phyloP scores from a whole-genome alignment of 805 yeast genomes.

The Monosporozyma yasuniensis region DNA sequence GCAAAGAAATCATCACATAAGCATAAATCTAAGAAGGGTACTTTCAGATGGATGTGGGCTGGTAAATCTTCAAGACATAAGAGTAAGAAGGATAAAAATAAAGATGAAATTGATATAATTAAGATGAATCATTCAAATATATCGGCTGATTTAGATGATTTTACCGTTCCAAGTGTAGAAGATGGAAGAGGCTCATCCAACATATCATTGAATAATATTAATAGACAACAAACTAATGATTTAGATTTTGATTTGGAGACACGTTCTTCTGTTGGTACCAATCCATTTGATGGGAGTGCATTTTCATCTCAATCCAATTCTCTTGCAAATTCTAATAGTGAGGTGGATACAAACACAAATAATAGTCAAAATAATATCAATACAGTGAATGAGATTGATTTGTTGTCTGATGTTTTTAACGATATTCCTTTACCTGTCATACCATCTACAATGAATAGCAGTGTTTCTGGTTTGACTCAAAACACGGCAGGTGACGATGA shows the following conservation, averaged over 20 bases:
- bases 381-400: neutral
- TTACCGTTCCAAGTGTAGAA: neutral
- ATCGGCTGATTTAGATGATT: neutral
- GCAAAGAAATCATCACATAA: slow-evolving; percentile 7
- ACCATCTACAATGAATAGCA: neutral
- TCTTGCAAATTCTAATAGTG: neutral
- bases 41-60: slow-evolving; percentile 24
- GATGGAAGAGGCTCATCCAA: neutral
- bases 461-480: neutral
- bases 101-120: neutral
- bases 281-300: neutral
- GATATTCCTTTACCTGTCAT: neutral
- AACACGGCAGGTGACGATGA: slow-evolving; percentile 6
- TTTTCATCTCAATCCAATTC: neutral
- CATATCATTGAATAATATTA: neutral
- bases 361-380: neutral
- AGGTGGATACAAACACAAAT: neutral
- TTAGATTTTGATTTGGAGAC: neutral
- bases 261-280: neutral
- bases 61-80: slow-evolving; percentile 7
- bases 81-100: neutral
- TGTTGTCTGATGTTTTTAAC: neutral
- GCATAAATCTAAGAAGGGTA: slow-evolving; percentile 14
- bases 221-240: neutral
- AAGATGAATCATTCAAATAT: neutral